Evolutionary conservation across 2,329 filamentous ascomycete genomes (phyloP).

Genomic region (Herpotrichia juniperi): DNA sequence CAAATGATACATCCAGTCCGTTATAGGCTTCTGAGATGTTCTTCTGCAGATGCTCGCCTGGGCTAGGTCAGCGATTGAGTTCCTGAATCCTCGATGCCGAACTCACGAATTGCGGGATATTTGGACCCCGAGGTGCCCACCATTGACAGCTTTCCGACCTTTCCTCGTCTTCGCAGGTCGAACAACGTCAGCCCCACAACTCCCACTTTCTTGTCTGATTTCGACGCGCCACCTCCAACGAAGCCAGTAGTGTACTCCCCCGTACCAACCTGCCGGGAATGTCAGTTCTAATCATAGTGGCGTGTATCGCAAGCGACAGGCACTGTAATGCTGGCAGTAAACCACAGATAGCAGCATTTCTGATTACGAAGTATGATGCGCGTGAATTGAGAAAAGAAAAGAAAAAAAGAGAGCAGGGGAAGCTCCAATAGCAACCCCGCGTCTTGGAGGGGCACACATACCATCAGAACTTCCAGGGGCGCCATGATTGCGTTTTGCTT

Average conservation of each 20-base stretch:
- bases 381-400: neutral
- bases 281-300: conserved; percentile 9
- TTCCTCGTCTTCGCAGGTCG: conserved; percentile 84
- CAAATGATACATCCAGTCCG: conserved; percentile 82
- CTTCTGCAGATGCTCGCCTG: conserved; percentile 80
- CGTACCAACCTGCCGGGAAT: conserved; percentile 71
- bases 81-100: neutral
- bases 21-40: conserved; percentile 92
- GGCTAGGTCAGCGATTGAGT: conserved; percentile 19
- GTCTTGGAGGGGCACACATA: conserved; percentile 26
- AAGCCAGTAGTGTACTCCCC: conserved; percentile 98
- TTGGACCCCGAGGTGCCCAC: conserved; percentile 87
- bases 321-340: conserved; percentile 15
- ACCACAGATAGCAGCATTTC: conserved; percentile 11
- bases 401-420: conserved; percentile 11
- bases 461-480: conserved; percentile 58
- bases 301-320: conserved; percentile 2
- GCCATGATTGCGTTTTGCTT: conserved; percentile 47
- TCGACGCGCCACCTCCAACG: conserved; percentile 80
- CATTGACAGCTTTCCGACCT: conserved; percentile 86
- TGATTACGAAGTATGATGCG: conserved; percentile 5
- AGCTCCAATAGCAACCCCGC: conserved; percentile 1
- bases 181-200: conserved; percentile 91
- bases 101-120: conserved; percentile 86
- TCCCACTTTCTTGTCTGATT: conserved; percentile 94